phyloP scores from a whole-genome alignment of 352 stramenopile species.

The Globisporangium alternatum region DNA sequence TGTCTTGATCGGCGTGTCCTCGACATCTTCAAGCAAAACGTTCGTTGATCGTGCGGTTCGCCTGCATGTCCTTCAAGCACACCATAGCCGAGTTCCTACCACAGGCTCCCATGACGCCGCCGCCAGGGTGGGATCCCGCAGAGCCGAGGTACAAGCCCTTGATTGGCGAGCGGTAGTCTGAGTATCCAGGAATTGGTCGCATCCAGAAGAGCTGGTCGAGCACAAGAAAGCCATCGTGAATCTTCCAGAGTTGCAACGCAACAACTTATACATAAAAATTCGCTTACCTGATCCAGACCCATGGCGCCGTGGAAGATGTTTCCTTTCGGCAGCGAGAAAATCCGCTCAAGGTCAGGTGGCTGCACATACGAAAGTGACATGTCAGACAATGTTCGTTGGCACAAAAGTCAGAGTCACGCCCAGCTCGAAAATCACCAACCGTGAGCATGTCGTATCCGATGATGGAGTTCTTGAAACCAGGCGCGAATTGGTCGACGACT shows the following conservation, averaged over 20 bases:
- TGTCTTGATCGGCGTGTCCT: background rate
- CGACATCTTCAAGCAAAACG: conserved; percentile 2
- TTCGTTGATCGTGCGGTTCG: background rate
- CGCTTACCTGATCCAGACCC: conserved; percentile 77
- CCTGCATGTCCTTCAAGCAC: conserved; percentile 62
- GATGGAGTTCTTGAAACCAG: conserved; percentile 82
- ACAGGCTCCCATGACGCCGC: conserved; percentile 90
- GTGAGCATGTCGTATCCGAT: conserved; percentile 87
- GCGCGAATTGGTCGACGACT: conserved; percentile 84
- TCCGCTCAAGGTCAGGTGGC: conserved; percentile 81
- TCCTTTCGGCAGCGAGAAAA: conserved; percentile 84
- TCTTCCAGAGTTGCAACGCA: background rate
- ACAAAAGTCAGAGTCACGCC: background rate
- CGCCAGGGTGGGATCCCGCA: conserved; percentile 83
- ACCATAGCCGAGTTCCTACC: conserved; percentile 82
- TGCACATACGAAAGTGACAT: conserved; percentile 16
- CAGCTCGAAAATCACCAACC: conserved; percentile 22
- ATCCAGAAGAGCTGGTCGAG: conserved; percentile 76
- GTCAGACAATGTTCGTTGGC: background rate
- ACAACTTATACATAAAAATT: no score
- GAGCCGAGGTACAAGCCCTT: conserved; percentile 83
- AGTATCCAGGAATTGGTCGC: conserved; percentile 79
- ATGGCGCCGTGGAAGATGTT: conserved; percentile 92
- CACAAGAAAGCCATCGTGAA: conserved; percentile 1
- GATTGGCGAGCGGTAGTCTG: conserved; percentile 81